Conservation (phyloP, 768 basidiomycete genomes). For the Lentinula detonsa region DNA sequence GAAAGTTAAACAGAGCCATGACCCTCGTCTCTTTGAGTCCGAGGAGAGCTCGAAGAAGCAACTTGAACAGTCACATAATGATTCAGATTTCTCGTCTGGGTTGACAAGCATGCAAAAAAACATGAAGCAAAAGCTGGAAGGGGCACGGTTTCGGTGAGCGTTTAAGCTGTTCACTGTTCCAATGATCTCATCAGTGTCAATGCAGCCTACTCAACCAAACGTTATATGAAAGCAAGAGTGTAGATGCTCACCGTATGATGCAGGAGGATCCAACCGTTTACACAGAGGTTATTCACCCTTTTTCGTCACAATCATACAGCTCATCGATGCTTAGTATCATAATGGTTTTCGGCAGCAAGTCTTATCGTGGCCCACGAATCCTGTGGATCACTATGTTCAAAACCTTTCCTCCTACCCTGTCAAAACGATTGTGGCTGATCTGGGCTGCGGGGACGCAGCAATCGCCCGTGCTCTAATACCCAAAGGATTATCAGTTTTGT, state of each 20-base stretch:
- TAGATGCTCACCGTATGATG: constrained; percentile 75
- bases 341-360: constrained; percentile 88
- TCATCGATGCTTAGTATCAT: constrained; percentile 67
- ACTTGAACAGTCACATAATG: neutral
- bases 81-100: constrained; percentile 8
- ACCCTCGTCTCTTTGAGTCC: constrained; percentile 11
- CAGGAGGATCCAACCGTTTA: constrained; percentile 75
- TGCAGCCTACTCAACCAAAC: constrained; percentile 85
- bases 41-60: neutral
- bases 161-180: neutral
- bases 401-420: constrained; percentile 56
- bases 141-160: constrained; percentile 79
- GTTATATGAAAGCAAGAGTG: constrained; percentile 83
- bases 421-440: constrained; percentile 77
- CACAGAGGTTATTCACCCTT: constrained; percentile 54
- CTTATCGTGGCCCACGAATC: constrained; percentile 89
- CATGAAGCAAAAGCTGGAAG: constrained; percentile 77
- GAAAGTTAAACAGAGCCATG: constrained; percentile 13
- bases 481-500: constrained; percentile 63
- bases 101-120: constrained; percentile 70
- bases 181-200: neutral
- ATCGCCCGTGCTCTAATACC: constrained; percentile 72
- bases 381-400: constrained; percentile 76
- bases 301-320: neutral
- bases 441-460: constrained; percentile 93